Evolutionary conservation across 345 rosid species (phyloP), one percentile per base, ranked within the genome.

Genomic region (Conringia planisiliqua): DNA sequence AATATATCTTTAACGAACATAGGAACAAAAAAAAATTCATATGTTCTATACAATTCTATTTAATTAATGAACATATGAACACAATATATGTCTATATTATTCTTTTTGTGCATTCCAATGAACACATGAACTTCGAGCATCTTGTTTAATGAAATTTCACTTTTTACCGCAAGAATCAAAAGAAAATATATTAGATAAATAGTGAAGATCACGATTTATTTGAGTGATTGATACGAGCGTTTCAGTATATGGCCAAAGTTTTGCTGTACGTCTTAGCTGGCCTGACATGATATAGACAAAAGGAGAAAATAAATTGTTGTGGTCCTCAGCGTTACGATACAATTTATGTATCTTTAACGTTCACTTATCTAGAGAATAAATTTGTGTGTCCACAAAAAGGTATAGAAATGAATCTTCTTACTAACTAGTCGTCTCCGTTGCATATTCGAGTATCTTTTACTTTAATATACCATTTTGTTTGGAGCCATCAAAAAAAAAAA

Each of bases 211-310:
- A 7, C 11, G 30, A 20, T 14, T 4, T 1, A 27, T 38, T 14
- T 30, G 73, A 75, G 61, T 68, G 74, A 68, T 38, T 75, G 68
- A 68, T 75, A 75, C n/a, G 73, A 50, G 73, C 20, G 47, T n/a
- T 67, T 4, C 36, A 39, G 44, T 66, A 58, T 66, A 74, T 47
- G 61, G 18, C 79, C 79, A 75, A 50, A 59, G n/a, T 16, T 39
- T 67, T 74, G 73, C 70, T 76, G 74, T 62, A 42, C 30, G 30
- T 62, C 74, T 68, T 76, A 62, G 79, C 79, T 76, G 75, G 73
- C 18, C 74, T 61, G 75, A 76, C 50, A 76, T 76, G 69, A 61
- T 50, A 32, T 10, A 7, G 62, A 61, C 63, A 42, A 66, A 35
- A 44, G 17, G 14, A 35, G 10, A 18, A 58, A 60, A 36, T 20